These are phyloP conservation scores for Ophiostoma triangulosporum DNA, from an alignment of 2,329 filamentous ascomycete species.

Conservation along the genomic window DNA sequence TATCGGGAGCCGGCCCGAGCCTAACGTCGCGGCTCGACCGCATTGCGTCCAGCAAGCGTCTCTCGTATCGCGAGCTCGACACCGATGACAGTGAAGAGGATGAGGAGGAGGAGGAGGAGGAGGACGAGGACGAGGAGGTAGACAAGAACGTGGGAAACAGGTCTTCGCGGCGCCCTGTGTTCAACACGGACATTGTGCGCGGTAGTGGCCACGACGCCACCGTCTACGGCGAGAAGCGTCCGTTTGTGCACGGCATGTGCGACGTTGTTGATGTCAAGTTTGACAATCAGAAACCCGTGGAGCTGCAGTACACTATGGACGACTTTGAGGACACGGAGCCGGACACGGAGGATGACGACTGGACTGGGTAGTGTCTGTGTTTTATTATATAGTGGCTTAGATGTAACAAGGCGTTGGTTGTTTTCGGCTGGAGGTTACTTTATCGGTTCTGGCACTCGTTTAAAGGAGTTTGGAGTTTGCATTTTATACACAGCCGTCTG, in stretches of 20 bases:
- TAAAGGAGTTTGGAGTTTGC: too few relatives aligned
- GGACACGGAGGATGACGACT: constrained; percentile 42
- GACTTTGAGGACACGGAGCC: constrained; percentile 49
- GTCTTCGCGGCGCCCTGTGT: not conserved
- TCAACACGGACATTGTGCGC: not conserved
- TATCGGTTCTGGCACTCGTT: too few relatives aligned
- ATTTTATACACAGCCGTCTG: too few relatives aligned
- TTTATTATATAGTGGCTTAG: not conserved
- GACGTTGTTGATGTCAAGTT: constrained; percentile 56
- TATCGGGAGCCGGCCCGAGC: constrained; percentile 17
- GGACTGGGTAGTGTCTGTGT: constrained; percentile 22
- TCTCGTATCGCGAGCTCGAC: constrained; percentile 32
- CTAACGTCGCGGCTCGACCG: constrained; percentile 1
- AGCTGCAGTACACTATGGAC: constrained; percentile 53
- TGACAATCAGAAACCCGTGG: constrained; percentile 61
- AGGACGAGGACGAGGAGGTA: not conserved
- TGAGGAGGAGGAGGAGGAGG: not conserved
- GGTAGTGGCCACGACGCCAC: not conserved
- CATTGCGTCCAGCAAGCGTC: not conserved
- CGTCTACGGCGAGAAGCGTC: not conserved
- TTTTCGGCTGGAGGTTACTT: too few relatives aligned
- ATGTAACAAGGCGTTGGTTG: not conserved
- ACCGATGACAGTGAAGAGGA: constrained; percentile 25
- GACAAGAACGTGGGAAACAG: not conserved
- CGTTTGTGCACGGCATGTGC: constrained; percentile 53